A percentile compares a stretch with the other conserved stretches of the same genome.
Conservation (phyloP, 2,329 filamentous ascomycete genomes). For the Allantophomopsis cytisporea region DNA sequence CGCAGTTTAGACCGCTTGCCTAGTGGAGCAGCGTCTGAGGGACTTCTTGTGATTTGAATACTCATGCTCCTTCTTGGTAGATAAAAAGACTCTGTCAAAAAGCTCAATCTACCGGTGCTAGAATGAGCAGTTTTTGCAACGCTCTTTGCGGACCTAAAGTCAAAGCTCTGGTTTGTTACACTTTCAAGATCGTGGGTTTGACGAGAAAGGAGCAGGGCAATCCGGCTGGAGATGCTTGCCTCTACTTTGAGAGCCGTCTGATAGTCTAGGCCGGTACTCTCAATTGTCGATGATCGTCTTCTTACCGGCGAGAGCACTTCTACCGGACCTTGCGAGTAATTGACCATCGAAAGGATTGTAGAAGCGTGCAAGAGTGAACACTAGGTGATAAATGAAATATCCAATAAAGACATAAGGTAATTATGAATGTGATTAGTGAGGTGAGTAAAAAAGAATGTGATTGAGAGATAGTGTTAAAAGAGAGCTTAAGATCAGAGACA, state of each 20-base stretch:
- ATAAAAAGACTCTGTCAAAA: neutral
- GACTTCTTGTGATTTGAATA: no score
- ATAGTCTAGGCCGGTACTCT: conserved; percentile 11
- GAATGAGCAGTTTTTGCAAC: conserved; percentile 6
- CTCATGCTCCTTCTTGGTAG: no score
- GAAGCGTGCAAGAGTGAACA: no score
- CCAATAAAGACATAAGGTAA: no score
- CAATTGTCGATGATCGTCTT: conserved; percentile 8
- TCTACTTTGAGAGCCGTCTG: conserved; percentile 4
- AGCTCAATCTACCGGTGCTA: neutral
- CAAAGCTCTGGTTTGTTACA: conserved; percentile 4
- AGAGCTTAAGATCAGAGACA: no score
- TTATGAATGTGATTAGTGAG: no score
- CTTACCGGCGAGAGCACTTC: conserved; percentile 1
- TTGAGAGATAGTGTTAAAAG: no score
- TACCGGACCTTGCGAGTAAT: no score
- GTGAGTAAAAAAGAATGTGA: no score
- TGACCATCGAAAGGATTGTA: no score
- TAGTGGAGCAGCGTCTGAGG: neutral
- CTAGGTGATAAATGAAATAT: no score
- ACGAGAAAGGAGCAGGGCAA: conserved; percentile 1
- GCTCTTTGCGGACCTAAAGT: conserved; percentile 10
- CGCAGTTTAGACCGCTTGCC: conserved; percentile 2
- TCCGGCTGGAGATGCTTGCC: conserved; percentile 9
- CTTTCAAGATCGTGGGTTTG: no score